phyloP scores from a whole-genome alignment of 306 rosid genomes.

The Dalbergia cultrata region DNA sequence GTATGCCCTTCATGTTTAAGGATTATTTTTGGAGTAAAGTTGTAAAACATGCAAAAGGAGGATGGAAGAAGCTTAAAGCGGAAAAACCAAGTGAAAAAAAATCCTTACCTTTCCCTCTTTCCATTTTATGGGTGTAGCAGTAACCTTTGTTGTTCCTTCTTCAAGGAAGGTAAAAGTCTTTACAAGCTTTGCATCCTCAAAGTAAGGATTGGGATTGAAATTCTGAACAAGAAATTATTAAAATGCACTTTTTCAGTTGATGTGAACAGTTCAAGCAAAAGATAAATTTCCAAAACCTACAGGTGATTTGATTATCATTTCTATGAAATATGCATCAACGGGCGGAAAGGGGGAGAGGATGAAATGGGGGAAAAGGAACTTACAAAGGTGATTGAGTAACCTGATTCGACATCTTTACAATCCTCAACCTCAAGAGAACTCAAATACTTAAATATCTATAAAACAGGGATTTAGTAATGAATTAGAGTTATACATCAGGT shows the following conservation, averaged over 20 bases:
- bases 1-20: constrained; percentile 64
- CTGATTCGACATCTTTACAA: constrained; percentile 85
- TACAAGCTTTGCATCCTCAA: constrained; percentile 82
- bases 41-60: not conserved
- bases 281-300: constrained; percentile 2
- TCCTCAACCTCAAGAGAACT: constrained; percentile 91
- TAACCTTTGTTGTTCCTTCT: constrained; percentile 83
- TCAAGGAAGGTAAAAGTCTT: constrained; percentile 89
- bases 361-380: constrained; percentile 52
- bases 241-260: not conserved
- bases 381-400: constrained; percentile 82
- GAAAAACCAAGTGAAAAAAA: not conserved
- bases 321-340: not conserved
- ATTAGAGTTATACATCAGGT: constrained; percentile 16
- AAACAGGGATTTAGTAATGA: constrained; percentile 25
- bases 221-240: constrained; percentile 59
- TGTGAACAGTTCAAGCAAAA: not conserved
- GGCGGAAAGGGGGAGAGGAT: not conserved
- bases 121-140: constrained; percentile 91
- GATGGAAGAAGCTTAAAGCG: not conserved
- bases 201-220: constrained; percentile 86
- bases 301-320: not conserved
- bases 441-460: constrained; percentile 87
- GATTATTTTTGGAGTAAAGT: not conserved
- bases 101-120: constrained; percentile 87